phyloP scores from a whole-genome alignment of 768 basidiomycete genomes.

The Hysterangium stoloniferum region DNA sequence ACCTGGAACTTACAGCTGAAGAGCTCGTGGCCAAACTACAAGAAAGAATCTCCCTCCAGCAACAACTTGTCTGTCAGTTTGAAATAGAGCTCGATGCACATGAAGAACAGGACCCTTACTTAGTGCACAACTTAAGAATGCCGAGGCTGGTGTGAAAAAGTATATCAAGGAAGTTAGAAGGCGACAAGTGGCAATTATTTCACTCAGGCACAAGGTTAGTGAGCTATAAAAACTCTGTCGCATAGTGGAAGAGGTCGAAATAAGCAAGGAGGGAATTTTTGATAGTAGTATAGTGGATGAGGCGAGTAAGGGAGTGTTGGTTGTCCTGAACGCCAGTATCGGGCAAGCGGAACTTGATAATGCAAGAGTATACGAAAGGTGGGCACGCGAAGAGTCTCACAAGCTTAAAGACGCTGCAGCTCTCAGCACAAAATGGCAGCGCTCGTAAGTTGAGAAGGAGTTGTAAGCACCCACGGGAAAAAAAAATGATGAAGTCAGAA shows the following conservation, averaged over 20 bases:
- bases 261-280: conserved; percentile 70
- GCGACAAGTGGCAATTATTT: conserved; percentile 42
- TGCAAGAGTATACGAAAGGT: conserved; percentile 31
- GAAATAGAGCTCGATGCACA: conserved; percentile 65
- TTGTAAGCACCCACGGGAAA: conserved; percentile 28
- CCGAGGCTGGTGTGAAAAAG: conserved; percentile 33
- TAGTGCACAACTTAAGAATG: conserved; percentile 40
- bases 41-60: no score
- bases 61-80: conserved; percentile 66
- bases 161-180: conserved; percentile 43
- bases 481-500: conserved; percentile 35
- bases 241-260: conserved; percentile 83
- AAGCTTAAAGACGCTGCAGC: conserved; percentile 16
- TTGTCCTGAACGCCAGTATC: conserved; percentile 61
- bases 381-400: conserved; percentile 26
- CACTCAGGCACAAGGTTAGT: conserved; percentile 71
- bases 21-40: no score
- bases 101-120: conserved; percentile 64
- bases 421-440: conserved; percentile 37
- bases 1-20: no score
- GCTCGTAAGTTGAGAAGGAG: conserved; percentile 44
- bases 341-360: conserved; percentile 53
- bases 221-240: conserved; percentile 64
- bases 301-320: conserved; percentile 75
- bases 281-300: conserved; percentile 72